These are phyloP conservation scores for Carex littledalei DNA, from an alignment of 176 grass and related monocot species.

Conservation along the genomic window DNA sequence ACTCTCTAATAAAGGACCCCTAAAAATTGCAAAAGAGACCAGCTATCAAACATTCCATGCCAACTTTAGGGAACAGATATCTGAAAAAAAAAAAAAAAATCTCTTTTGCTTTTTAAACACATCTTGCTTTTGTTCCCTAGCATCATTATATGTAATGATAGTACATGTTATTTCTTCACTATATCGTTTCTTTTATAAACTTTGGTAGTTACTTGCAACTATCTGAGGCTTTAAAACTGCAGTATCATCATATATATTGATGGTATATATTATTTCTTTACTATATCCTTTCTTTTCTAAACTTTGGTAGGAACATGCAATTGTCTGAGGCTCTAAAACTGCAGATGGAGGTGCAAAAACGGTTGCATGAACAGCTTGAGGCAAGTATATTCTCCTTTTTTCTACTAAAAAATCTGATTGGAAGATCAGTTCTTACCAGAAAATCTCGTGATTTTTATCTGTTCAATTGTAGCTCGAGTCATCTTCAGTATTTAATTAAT, in stretches of 20 bases:
- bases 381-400: slow-evolving; percentile 18
- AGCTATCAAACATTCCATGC: not conserved
- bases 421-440: not conserved
- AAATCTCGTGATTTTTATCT: not conserved
- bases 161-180: not conserved
- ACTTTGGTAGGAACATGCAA: slow-evolving; percentile 39
- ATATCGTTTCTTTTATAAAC: not conserved
- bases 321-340: slow-evolving; percentile 56
- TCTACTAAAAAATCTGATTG: not conserved
- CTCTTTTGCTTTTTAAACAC: not conserved
- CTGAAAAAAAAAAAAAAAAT: not conserved
- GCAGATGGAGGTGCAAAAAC: slow-evolving; percentile 69
- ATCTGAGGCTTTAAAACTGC: slow-evolving; percentile 54
- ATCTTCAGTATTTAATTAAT: not conserved
- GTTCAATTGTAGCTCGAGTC: not conserved
- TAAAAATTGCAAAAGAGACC: not conserved
- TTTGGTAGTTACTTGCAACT: slow-evolving; percentile 41
- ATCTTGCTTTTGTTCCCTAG: not conserved
- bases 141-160: not conserved
- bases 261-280: not conserved
- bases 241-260: not conserved
- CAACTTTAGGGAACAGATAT: not conserved
- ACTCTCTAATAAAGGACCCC: not conserved
- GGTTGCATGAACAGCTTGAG: slow-evolving; percentile 60
- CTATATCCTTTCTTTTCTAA: not conserved